Conservation (phyloP, 2,329 filamentous ascomycete genomes). For the Aspergillus jensenii region DNA sequence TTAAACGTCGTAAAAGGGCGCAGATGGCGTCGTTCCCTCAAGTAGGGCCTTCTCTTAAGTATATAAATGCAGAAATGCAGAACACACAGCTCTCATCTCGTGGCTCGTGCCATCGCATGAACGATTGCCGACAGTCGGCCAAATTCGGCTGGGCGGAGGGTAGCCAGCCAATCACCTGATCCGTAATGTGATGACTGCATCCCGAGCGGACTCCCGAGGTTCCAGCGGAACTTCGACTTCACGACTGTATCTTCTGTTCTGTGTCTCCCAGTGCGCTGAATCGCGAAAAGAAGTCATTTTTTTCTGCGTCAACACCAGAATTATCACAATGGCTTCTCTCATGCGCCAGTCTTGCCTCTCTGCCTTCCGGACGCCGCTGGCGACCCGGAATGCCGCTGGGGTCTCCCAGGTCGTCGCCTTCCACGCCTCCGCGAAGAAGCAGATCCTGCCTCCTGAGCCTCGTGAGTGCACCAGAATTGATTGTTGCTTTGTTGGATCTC, state of each 20-base stretch:
- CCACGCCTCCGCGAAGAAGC: constrained; percentile 75
- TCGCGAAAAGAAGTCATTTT: constrained; percentile 12
- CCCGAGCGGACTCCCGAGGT: constrained; percentile 40
- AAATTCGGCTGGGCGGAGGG: constrained; percentile 40
- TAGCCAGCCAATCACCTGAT: constrained; percentile 35
- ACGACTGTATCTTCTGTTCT: constrained; percentile 13
- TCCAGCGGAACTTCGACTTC: constrained; percentile 29
- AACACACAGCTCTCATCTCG: not conserved
- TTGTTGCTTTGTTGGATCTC: not conserved
- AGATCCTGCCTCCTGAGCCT: constrained; percentile 78
- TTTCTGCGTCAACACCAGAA: constrained; percentile 16
- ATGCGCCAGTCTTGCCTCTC: constrained; percentile 39
- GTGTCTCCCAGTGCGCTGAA: constrained; percentile 13
- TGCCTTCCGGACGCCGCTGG: constrained; percentile 34
- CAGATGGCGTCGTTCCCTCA: not conserved
- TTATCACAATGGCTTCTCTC: constrained; percentile 42
- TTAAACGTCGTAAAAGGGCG: not conserved
- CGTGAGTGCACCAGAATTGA: constrained; percentile 58
- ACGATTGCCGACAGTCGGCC: constrained; percentile 30
- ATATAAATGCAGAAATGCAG: not conserved
- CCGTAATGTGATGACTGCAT: constrained; percentile 40
- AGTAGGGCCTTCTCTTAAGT: not conserved
- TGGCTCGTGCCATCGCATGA: not conserved
- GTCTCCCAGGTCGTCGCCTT: constrained; percentile 70
- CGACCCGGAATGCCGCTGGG: constrained; percentile 33